Evolutionary conservation across 768 basidiomycete genomes (phyloP).

Genomic region (Rhodosporidiobolus sp.): DNA sequence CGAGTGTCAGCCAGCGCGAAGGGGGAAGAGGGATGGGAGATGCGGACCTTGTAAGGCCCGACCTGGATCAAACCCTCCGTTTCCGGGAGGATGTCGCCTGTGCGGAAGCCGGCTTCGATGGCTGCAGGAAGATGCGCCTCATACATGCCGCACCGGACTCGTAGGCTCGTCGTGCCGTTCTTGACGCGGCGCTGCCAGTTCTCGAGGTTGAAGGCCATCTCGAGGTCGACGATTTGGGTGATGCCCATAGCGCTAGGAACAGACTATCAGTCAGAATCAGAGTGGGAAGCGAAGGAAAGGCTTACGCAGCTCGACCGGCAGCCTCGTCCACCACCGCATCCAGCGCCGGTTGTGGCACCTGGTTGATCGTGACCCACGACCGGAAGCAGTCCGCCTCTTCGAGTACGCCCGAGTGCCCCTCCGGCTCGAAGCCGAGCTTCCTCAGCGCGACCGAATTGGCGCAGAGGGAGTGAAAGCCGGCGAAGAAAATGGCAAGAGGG

Average conservation of each 20-base stretch:
- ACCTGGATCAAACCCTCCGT: slow-evolving; percentile 37
- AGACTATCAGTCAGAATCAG: neutral
- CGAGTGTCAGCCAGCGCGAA: too few relatives aligned
- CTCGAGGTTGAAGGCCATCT: slow-evolving; percentile 42
- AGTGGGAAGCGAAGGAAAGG: neutral
- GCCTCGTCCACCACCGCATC: slow-evolving; percentile 34
- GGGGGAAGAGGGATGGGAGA: neutral
- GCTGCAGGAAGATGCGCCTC: slow-evolving; percentile 36
- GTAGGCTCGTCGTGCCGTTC: slow-evolving; percentile 28
- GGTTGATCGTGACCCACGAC: slow-evolving; percentile 30
- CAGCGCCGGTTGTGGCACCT: slow-evolving; percentile 30
- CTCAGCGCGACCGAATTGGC: slow-evolving; percentile 34
- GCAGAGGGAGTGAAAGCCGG: slow-evolving; percentile 42
- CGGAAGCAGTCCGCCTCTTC: slow-evolving; percentile 42
- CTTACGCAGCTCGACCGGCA: slow-evolving; percentile 42
- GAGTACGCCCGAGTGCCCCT: slow-evolving; percentile 39
- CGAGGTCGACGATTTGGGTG: slow-evolving; percentile 45
- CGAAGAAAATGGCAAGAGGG: slow-evolving; percentile 40
- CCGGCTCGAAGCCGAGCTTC: slow-evolving; percentile 30
- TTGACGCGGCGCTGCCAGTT: slow-evolving; percentile 30
- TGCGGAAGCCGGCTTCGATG: slow-evolving; percentile 24
- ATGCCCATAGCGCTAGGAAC: slow-evolving; percentile 37
- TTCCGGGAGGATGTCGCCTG: slow-evolving; percentile 36
- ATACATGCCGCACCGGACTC: slow-evolving; percentile 42
- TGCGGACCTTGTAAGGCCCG: slow-evolving; percentile 35